Percentiles rank a stretch among this genome's conserved stretches.
phyloP scores from a whole-genome alignment of 306 rosid genomes.

The Prunus mongolica region DNA sequence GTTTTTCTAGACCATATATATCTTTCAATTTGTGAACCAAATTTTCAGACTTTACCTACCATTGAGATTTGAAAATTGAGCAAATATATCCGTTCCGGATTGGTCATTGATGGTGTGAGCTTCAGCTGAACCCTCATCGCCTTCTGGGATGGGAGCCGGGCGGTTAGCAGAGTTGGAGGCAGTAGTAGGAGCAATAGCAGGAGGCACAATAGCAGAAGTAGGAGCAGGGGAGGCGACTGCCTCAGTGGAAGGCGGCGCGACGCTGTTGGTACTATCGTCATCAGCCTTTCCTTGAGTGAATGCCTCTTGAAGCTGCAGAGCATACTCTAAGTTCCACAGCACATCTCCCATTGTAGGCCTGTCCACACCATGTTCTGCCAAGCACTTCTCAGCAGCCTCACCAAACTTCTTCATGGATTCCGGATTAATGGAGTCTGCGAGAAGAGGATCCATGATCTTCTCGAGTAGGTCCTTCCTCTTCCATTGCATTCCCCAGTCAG shows the following conservation, averaged over 20 bases:
- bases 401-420: constrained; percentile 51
- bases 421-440: constrained; percentile 33
- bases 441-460: constrained; percentile 42
- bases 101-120: constrained; percentile 44
- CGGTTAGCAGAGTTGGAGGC: not conserved
- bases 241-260: not conserved
- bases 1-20: not conserved
- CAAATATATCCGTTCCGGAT: constrained; percentile 68
- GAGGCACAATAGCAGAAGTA: not conserved
- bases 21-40: not conserved
- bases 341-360: constrained; percentile 59
- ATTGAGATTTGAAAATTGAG: constrained; percentile 59
- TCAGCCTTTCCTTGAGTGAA: constrained; percentile 34
- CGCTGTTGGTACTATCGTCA: not conserved
- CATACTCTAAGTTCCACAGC: constrained; percentile 51
- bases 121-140: constrained; percentile 21
- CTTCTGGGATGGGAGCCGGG: constrained; percentile 17
- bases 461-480: constrained; percentile 45
- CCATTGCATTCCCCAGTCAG: constrained; percentile 54
- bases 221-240: constrained; percentile 5
- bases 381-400: constrained; percentile 54
- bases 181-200: constrained; percentile 7
- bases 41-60: constrained; percentile 50
- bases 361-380: constrained; percentile 47
- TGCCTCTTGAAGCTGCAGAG: constrained; percentile 48